Conservation (phyloP, 768 basidiomycete species). For the Grammothele lineata region DNA sequence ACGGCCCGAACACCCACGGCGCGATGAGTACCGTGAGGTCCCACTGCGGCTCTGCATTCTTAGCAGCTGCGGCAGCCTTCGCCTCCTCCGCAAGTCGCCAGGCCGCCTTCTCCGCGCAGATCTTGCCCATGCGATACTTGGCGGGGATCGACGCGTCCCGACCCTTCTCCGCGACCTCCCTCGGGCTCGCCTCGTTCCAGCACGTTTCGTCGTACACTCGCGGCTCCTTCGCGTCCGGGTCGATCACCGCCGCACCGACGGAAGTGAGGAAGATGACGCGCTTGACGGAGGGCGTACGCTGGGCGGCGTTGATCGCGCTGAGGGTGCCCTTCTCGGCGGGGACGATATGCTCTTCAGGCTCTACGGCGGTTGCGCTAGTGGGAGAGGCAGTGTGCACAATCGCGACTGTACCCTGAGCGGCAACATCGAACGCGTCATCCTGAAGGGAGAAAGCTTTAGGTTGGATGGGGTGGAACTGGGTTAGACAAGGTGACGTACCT, state of each 20-base stretch:
- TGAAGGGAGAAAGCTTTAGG: conserved; percentile 18
- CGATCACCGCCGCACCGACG: conserved; percentile 37
- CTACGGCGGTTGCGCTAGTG: conserved; percentile 40
- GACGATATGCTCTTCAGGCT: conserved; percentile 50
- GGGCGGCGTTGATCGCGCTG: conserved; percentile 53
- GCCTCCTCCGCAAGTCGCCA: conserved; percentile 46
- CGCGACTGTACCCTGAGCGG: conserved; percentile 69
- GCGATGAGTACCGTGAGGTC: conserved; percentile 51
- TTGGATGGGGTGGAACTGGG: not conserved
- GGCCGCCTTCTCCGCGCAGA: conserved; percentile 53
- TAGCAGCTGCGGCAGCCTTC: conserved; percentile 20
- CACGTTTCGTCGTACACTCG: conserved; percentile 43
- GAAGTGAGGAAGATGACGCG: conserved; percentile 65
- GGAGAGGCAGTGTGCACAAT: conserved; percentile 71
- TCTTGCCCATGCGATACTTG: conserved; percentile 57
- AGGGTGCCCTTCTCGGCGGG: conserved; percentile 74
- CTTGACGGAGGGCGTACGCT: conserved; percentile 46
- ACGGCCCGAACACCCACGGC: conserved; percentile 30
- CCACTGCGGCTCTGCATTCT: conserved; percentile 33
- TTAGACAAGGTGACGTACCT: conserved; percentile 30
- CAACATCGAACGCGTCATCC: conserved; percentile 75
- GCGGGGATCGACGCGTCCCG: conserved; percentile 30
- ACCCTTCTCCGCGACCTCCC: conserved; percentile 45
- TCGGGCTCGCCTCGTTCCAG: conserved; percentile 54
- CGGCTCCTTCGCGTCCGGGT: conserved; percentile 20